A percentile compares a stretch with the other conserved stretches of the same genome.
These are phyloP conservation scores for Raphanus hybrid DNA, from an alignment of 441 rosid species.

Conservation along the genomic window DNA sequence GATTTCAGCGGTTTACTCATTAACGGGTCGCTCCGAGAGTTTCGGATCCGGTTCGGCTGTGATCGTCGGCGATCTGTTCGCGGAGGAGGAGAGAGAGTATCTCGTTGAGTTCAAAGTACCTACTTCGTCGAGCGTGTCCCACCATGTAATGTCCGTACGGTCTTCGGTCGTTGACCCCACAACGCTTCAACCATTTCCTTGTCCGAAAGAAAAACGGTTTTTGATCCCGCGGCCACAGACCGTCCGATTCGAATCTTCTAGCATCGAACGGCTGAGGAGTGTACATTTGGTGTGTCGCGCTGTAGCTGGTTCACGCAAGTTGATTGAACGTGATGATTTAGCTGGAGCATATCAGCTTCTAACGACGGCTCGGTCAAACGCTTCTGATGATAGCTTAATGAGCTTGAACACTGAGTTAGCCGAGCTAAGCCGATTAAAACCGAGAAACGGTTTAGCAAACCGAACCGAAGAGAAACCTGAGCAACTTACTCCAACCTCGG, in stretches of 20 bases:
- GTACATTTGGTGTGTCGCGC: conserved; percentile 30
- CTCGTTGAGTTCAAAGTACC: conserved; percentile 74
- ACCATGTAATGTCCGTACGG: conserved; percentile 43
- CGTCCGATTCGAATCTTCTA: conserved; percentile 18
- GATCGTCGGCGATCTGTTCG: conserved; percentile 62
- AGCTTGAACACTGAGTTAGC: conserved; percentile 67
- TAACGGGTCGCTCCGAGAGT: conserved; percentile 48
- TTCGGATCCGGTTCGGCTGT: conserved; percentile 53
- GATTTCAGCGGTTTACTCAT: conserved; percentile 63
- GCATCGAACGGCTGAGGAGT: conserved; percentile 42
- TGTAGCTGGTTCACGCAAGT: conserved; percentile 33
- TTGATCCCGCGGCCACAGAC: conserved; percentile 35
- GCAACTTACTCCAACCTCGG: conserved; percentile 88
- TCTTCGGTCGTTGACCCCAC: conserved; percentile 34
- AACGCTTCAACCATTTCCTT: conserved; percentile 22
- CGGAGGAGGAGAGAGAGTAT: conserved; percentile 76
- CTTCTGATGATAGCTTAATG: conserved; percentile 49
- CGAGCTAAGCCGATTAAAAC: conserved; percentile 56
- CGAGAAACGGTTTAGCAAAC: conserved; percentile 33
- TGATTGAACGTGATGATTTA: conserved; percentile 36
- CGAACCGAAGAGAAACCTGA: conserved; percentile 58
- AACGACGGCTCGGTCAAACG: conserved; percentile 30
- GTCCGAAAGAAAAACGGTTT: conserved; percentile 33
- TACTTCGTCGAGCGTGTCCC: conserved; percentile 49
- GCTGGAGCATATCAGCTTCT: conserved; percentile 39